Conservation (phyloP, 1,139 yeast species). For the Oligophagozyma castellii region DNA sequence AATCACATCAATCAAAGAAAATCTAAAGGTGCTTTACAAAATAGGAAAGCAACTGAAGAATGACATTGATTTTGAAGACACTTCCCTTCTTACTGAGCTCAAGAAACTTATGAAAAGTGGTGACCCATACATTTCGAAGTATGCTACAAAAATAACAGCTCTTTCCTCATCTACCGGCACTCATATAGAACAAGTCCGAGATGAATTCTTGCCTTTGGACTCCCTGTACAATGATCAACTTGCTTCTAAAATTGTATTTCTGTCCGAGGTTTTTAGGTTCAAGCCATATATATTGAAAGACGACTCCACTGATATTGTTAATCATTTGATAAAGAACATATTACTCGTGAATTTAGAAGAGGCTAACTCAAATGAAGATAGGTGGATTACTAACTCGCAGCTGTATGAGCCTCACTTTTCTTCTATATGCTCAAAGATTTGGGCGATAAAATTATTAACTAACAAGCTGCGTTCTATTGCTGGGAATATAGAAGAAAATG, state of each 20-base stretch:
- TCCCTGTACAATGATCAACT: conserved; percentile 26
- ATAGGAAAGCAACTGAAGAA: conserved; percentile 32
- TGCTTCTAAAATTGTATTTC: conserved; percentile 43
- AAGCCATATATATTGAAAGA: conserved; percentile 40
- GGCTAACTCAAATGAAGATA: conserved; percentile 15
- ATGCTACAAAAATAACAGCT: conserved; percentile 47
- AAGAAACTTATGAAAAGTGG: conserved; percentile 38
- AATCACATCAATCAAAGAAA: conserved; percentile 15
- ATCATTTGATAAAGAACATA: conserved; percentile 46
- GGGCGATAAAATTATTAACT: conserved; percentile 46
- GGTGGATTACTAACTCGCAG: conserved; percentile 39
- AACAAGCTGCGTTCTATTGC: conserved; percentile 45
- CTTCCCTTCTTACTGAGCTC: conserved; percentile 30
- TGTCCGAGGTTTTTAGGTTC: conserved; percentile 48
- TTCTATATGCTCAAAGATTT: conserved; percentile 31
- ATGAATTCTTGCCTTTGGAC: conserved; percentile 39
- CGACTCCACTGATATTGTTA: conserved; percentile 43
- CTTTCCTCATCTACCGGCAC: conserved; percentile 32
- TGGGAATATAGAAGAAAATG: conserved; percentile 14
- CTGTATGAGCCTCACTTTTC: conserved; percentile 25
- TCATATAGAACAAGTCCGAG: conserved; percentile 29
- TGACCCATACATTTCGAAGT: conserved; percentile 48
- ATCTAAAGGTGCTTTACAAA: conserved; percentile 49
- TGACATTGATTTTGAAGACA: conserved; percentile 19
- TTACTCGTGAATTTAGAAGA: conserved; percentile 34